Base-by-base conservation (phyloP, 176 grass and related monocot genomes). In the Elaeis guineensis region DNA sequence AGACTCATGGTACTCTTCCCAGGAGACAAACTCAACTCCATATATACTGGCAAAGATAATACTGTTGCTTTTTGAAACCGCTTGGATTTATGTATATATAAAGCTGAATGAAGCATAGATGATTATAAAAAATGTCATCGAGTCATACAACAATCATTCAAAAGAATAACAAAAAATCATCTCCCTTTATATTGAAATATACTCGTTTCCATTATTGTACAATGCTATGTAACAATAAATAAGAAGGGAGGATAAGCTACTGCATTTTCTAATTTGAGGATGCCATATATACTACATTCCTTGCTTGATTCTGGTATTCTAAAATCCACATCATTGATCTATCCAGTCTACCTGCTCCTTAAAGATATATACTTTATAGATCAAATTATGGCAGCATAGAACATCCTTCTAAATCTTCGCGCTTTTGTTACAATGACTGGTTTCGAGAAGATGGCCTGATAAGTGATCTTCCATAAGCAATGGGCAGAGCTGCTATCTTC, bases 401-500 rank as follows among this genome's bases (percentile, higher is more conserved):
- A 76, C 54, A n/a, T 5, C 15, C 11, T 44, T 44, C 8, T 12
- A 3, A 44, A 11, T 44, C 35, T 44, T 44, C 2, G 2, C 35
- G 11, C 35, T 44, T 44, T 44, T 44, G 9, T 44, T 44, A 44
- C 9, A 44, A 44, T 22, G 48, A 24, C 18, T 57, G 73, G 28
- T 49, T 80, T 11, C 20, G 59, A 23, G 80, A 87, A 51, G 79
- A 81, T 3, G 92, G 81, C 12, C n/a, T 70, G 50, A 53, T 57
- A 11, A 97, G 51, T 19, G 93, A 92, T 50, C 59, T 89, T n/a
- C 66, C 49, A 66, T 98, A 98, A 5, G 93, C 93, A 25, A 76
- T 80, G 29, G 87, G 93, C 49, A 98, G 61, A 17, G 93, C 81
- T 52, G 85, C 17, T 2, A 98, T 51, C 77, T 98, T 98, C 84